Conservation (phyloP, 306 rosid species). For the Vigna reflexopilosa region DNA sequence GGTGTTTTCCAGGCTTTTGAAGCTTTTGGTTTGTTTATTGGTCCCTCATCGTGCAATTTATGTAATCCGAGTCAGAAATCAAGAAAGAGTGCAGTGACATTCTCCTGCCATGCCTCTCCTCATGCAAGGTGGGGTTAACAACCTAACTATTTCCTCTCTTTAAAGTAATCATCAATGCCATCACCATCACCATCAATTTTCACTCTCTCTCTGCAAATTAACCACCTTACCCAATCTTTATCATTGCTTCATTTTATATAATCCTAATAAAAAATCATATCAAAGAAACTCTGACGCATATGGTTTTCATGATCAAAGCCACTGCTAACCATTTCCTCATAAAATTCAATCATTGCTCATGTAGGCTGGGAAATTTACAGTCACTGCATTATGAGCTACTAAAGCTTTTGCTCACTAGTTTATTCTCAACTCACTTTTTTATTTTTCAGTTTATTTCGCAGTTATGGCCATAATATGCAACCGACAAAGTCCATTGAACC, state of each 20-base stretch:
- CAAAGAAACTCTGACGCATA: conserved; percentile 9
- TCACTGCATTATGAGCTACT: conserved; percentile 1
- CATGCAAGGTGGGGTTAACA: conserved; percentile 47
- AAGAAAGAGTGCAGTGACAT: conserved; percentile 40
- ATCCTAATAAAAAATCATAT: no score
- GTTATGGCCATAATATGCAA: conserved; percentile 8
- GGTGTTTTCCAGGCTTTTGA: conserved; percentile 39
- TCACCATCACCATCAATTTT: conserved; percentile 44
- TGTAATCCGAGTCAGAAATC: conserved; percentile 49
- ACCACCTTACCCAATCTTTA: conserved; percentile 40
- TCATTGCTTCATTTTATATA: conserved; percentile 35
- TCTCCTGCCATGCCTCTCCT: conserved; percentile 31
- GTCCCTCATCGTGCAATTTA: conserved; percentile 41
- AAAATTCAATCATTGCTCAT: conserved; percentile 32
- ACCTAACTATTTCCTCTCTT: conserved; percentile 42
- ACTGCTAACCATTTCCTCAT: conserved; percentile 38
- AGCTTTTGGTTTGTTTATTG: conserved; percentile 28
- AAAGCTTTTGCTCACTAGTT: neutral
- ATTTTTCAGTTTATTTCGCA: neutral
- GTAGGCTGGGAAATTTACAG: neutral
- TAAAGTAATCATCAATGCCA: conserved; percentile 43
- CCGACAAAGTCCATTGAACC: neutral
- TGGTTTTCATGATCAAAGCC: conserved; percentile 31
- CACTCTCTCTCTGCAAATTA: conserved; percentile 7
- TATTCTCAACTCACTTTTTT: neutral